Base-by-base conservation (phyloP, 2,329 filamentous ascomycete species). In the Pseudogymnoascus sp. region DNA sequence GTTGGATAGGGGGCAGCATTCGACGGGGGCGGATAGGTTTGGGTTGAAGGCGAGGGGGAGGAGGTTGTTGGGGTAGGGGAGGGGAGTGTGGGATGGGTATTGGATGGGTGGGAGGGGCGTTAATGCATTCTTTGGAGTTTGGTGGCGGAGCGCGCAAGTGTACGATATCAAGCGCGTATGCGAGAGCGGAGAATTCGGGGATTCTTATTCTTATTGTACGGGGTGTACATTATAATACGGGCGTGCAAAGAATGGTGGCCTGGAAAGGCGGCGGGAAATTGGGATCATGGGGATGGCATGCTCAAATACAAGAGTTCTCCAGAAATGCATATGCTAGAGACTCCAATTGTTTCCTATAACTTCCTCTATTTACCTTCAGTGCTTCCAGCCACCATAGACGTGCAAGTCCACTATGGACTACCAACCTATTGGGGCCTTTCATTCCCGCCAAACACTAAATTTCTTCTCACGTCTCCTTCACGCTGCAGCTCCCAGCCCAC, bases 1-100 rank as follows among this genome's bases (percentile, higher is more conserved):
- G 78, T 71, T 85, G 12, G 87, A 83, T 82, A 82, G 87, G 66
- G 75, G 79, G 15, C 85, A 87, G 69, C 81, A 84, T 61, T 75
- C 76, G 39, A 84, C 78, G 62, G 85, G 85, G 0, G 78, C 81
- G 0, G 84, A 87, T 67, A 76, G 85, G 33, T 87, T 87, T 64
- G 72, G 65, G 1, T 45, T 64, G 4, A 71, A 67, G 62, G 62
- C 66, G 36, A 60, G 64, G 25, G 72, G 72, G 2, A 73, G 70
- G 63, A 64, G 70, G 60, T 63, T 73, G 5, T 66, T 73, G 15
- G 71, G 70, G 61, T 73, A 60, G 69, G 12, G 13, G 8, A 4
- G 15, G 4, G 8, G 40, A n/a, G 10, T 1, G 21, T 27, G 5
- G 42, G 21, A 5, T 21, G 8, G n/a, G n/a, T n/a, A 6, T 27